These are phyloP conservation scores for Condylostoma magnum DNA, from an alignment of 169 alveolate genomes.

Conservation along the genomic window DNA sequence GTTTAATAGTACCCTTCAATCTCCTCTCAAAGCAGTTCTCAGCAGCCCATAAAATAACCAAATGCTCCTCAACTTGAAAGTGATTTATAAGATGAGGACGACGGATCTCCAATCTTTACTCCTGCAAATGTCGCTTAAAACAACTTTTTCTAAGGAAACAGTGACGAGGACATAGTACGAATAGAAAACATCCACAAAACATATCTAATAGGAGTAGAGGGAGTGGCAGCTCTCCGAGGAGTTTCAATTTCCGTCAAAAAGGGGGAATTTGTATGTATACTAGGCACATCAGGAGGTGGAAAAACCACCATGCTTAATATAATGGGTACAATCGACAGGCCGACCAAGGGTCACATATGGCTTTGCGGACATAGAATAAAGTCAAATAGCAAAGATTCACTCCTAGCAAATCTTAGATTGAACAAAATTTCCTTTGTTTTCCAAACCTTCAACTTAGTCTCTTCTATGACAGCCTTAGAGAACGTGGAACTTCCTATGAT, in stretches of 20 bases:
- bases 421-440: constrained; percentile 81
- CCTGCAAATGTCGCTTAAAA: no score
- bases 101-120: no score
- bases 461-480: constrained; percentile 82
- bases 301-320: constrained; percentile 84
- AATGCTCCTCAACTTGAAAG: no score
- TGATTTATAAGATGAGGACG: no score
- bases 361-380: constrained; percentile 73
- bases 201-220: no score
- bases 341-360: constrained; percentile 83
- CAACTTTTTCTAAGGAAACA: no score
- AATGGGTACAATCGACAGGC: constrained; percentile 85
- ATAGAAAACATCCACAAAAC: no score
- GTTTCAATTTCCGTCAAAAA: constrained; percentile 35
- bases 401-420: constrained; percentile 71
- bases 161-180: no score
- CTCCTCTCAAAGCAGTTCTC: no score
- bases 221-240: no score
- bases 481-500: constrained; percentile 87
- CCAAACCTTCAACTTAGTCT: constrained; percentile 79
- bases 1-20: no score
- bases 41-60: no score
- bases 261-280: constrained; percentile 85
- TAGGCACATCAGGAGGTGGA: constrained; percentile 91
- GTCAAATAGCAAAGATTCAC: constrained; percentile 73